Base-by-base conservation (phyloP, 2,329 filamentous ascomycete species). In the Cladophialophora chaetospira region DNA sequence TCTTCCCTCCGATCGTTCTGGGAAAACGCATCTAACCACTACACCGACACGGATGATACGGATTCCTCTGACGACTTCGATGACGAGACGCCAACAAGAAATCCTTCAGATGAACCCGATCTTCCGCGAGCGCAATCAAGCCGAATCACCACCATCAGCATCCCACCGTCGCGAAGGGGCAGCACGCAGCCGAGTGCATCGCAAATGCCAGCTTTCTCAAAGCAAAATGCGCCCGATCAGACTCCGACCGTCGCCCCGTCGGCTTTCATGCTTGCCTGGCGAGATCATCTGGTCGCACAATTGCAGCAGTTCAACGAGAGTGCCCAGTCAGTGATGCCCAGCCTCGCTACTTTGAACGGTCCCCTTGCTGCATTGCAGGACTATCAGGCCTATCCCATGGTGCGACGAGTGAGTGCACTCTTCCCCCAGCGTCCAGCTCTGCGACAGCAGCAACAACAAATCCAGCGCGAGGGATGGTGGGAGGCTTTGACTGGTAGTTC, bases 281-380 rank as follows among this genome's bases (percentile, higher is more conserved):
- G 87, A 66, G 88, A 91, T 53, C 88, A 92, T 56, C 73, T 93
- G 17, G 80, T 86, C 23, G 81, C 86, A 15, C 88, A 91, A 67
- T 79, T 92, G 45, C 86, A 92, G 55, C 86, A 91, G 57, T 80
- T 92, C 66, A 89, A 91, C 68, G 86, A 90, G 68, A 84, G 80
- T 43, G 81, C 90, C 76, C 79, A 83, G 31, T 76, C 85, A 70
- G 81, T 85, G 43, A 77, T 89, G 65, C 86, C 87, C 47, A 87
- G 87, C 57, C 72, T 87, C 13, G 67, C 67, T 36, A 72, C 75
- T 25, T 72, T 86, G 28, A 79, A 74, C n/a, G 61, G 55, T 10
- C 79, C 80, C 33, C 85, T 88, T 75, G 82, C 84, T 1, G 75
- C 81, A 60, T 73, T 89, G 54, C 84, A 87, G 9, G 86, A 87